Evolutionary conservation across 2,329 filamentous ascomycete genomes (phyloP).

Genomic region (Gyromitra esculenta): DNA sequence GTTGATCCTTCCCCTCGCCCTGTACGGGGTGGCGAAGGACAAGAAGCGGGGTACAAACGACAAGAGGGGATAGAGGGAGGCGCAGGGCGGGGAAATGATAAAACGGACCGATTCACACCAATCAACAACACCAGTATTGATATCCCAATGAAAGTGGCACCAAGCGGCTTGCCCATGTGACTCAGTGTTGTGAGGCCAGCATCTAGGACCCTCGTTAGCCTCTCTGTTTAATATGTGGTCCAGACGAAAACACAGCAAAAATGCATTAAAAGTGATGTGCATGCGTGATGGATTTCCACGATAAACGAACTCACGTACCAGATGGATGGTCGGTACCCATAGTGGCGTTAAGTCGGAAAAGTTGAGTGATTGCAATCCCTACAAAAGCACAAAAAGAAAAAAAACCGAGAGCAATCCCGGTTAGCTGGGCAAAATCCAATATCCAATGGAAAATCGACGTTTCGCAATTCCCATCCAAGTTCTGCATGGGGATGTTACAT

Average conservation of each 20-base stretch:
- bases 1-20: not conserved
- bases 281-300: constrained; percentile 18
- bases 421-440: not conserved
- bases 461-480: constrained; percentile 9
- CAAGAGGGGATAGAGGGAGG: not conserved
- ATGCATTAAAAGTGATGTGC: constrained; percentile 2
- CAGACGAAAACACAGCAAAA: constrained; percentile 12
- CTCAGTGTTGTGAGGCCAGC: constrained; percentile 64
- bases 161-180: constrained; percentile 76
- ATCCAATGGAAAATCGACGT: not conserved
- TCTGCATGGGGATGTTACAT: constrained; percentile 9
- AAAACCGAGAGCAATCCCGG: constrained; percentile 8
- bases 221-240: constrained; percentile 16
- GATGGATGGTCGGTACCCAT: constrained; percentile 59
- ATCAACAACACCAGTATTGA: constrained; percentile 78
- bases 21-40: not conserved
- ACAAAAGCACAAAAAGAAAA: constrained; percentile 20
- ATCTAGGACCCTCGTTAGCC: constrained; percentile 38
- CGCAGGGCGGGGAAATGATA: not conserved
- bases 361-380: constrained; percentile 82
- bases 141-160: constrained; percentile 79
- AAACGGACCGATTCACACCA: constrained; percentile 71
- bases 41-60: constrained; percentile 15
- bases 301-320: constrained; percentile 35
- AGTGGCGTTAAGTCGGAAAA: constrained; percentile 82